These are phyloP conservation scores for Pholiota conissans DNA, from an alignment of 768 basidiomycete genomes.

Conservation along the genomic window DNA sequence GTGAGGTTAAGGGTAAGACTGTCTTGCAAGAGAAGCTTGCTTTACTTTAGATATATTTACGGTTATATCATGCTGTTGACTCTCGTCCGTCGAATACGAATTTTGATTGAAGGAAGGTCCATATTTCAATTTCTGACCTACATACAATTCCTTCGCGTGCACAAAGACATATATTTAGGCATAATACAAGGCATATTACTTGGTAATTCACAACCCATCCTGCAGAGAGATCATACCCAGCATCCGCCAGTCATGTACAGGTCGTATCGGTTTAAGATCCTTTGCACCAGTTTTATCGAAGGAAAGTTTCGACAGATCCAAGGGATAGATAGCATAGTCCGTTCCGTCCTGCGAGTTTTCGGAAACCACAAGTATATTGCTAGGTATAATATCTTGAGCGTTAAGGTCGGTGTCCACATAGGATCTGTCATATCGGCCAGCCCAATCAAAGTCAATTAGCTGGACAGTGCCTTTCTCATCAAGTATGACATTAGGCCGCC, in stretches of 20 bases:
- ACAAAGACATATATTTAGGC: no score
- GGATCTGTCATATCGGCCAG: neutral
- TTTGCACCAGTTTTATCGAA: neutral
- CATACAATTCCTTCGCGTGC: no score
- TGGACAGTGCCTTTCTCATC: neutral
- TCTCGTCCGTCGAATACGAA: neutral
- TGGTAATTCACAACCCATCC: no score
- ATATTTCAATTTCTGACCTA: no score
- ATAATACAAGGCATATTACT: no score
- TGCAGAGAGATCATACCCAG: no score
- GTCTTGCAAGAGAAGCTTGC: constrained; percentile 64
- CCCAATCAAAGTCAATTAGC: neutral
- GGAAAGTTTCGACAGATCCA: neutral
- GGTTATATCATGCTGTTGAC: no score
- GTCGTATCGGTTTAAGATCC: neutral
- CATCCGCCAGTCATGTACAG: neutral
- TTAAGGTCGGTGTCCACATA: neutral
- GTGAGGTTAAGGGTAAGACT: constrained; percentile 68
- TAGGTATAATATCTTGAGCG: neutral
- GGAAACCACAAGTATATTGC: neutral
- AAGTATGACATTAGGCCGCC: neutral
- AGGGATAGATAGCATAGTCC: neutral
- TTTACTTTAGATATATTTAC: constrained; percentile 24
- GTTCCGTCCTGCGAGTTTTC: neutral
- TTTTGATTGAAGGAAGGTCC: no score